Percentiles rank a stretch among this genome's conserved stretches.
Conservation (phyloP, 371 early-diverging fungal genomes). For the Batrachochytrium dendrobatidis region DNA sequence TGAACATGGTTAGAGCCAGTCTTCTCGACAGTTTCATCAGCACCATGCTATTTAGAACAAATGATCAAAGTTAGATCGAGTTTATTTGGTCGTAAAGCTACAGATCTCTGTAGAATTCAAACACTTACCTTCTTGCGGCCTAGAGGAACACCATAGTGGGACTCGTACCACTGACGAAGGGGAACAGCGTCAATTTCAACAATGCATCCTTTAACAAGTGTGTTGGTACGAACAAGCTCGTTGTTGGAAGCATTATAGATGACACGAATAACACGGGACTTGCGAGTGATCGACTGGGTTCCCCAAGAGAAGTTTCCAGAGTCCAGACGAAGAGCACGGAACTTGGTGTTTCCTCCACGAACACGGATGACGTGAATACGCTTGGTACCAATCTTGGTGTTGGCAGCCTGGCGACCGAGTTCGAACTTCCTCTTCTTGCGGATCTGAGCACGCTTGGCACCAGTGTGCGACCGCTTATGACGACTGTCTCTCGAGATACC, state of each 20-base stretch:
- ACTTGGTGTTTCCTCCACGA: slow-evolving; percentile 99
- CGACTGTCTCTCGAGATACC: slow-evolving; percentile 96
- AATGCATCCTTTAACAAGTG: slow-evolving; percentile 95
- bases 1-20: slow-evolving; percentile 84
- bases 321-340: slow-evolving; percentile 97
- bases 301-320: slow-evolving; percentile 98
- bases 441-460: slow-evolving; percentile 97
- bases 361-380: slow-evolving; percentile 92
- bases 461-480: slow-evolving; percentile 97
- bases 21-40: slow-evolving; percentile 46
- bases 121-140: slow-evolving; percentile 61
- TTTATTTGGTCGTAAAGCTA: too few species aligned
- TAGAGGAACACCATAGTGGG: slow-evolving; percentile 84
- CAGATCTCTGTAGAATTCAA: neutral
- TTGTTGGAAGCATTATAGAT: slow-evolving; percentile 99
- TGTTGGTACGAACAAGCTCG: slow-evolving; percentile 99
- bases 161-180: slow-evolving; percentile 98
- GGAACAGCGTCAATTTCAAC: slow-evolving; percentile 98
- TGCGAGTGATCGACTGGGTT: slow-evolving; percentile 89
- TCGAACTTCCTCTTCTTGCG: slow-evolving; percentile 99
- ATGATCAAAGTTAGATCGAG: too few species aligned
- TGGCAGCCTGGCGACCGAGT: slow-evolving; percentile 96
- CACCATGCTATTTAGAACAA: too few species aligned
- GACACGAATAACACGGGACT: slow-evolving; percentile 95
- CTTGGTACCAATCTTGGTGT: slow-evolving; percentile 96